A percentile compares a stretch with the other conserved stretches of the same genome.
phyloP scores from a whole-genome alignment of 2,329 filamentous ascomycete species.

The Phaeoacremonium minimum region DNA sequence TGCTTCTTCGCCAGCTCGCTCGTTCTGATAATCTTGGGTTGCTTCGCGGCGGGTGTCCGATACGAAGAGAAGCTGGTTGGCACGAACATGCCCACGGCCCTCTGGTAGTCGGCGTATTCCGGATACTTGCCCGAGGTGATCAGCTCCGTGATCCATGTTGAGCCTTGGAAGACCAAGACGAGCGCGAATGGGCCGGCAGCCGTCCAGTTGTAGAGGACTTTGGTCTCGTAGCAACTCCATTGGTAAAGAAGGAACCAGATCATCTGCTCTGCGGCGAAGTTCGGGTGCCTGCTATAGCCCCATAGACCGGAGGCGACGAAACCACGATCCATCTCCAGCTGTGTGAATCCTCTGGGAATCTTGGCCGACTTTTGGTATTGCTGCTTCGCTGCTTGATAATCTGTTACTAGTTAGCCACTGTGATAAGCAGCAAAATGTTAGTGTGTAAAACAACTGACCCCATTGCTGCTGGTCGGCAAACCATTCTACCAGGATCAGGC shows the following conservation, averaged over 20 bases:
- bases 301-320: conserved; percentile 84
- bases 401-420: conserved; percentile 28
- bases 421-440: too few relatives aligned
- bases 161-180: conserved; percentile 80
- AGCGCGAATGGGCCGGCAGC: conserved; percentile 65
- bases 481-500: conserved; percentile 62
- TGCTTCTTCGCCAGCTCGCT: conserved; percentile 45
- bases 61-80: conserved; percentile 51
- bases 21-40: conserved; percentile 43
- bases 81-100: conserved; percentile 76
- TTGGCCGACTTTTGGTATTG: conserved; percentile 70
- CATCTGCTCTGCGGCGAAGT: conserved; percentile 87
- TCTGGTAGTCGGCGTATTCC: conserved; percentile 82
- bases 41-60: conserved; percentile 24
- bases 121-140: conserved; percentile 81
- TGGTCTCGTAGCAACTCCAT: conserved; percentile 76
- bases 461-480: conserved; percentile 93
- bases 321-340: conserved; percentile 80
- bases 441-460: conserved; percentile 48
- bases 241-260: conserved; percentile 87
- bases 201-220: conserved; percentile 74
- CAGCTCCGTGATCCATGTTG: conserved; percentile 80
- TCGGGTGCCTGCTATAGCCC: conserved; percentile 87
- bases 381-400: conserved; percentile 77
- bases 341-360: conserved; percentile 59